Percentiles rank a stretch among this genome's conserved stretches.
Evolutionary conservation across 2,329 filamentous ascomycete genomes (phyloP).

Genomic region (Fusarium globosum): DNA sequence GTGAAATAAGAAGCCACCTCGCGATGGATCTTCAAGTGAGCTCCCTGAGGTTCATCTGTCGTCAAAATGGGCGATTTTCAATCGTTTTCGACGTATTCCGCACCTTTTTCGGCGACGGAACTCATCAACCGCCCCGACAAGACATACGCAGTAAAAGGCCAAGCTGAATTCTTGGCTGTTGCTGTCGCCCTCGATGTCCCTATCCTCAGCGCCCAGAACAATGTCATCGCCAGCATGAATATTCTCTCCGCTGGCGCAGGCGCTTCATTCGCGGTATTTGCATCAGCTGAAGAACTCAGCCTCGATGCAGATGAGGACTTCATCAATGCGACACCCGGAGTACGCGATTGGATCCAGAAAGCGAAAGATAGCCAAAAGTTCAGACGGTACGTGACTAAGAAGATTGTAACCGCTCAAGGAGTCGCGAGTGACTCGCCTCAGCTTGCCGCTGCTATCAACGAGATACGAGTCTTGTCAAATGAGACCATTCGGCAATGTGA

Average conservation of each 20-base stretch:
- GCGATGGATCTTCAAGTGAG: neutral
- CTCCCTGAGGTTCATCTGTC: neutral
- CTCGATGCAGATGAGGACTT: neutral
- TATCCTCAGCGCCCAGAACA: neutral
- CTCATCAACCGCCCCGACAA: neutral
- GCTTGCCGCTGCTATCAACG: neutral
- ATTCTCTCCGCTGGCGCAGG: neutral
- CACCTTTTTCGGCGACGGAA: neutral
- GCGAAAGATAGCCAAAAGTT: neutral
- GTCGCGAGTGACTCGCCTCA: neutral
- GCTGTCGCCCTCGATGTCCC: neutral
- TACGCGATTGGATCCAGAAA: neutral
- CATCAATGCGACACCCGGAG: neutral
- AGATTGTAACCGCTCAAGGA: neutral
- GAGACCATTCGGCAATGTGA: neutral
- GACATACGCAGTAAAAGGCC: neutral
- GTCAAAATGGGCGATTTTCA: neutral
- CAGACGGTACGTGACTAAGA: neutral
- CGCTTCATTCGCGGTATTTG: neutral
- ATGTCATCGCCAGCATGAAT: neutral
- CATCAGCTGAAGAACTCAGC: neutral
- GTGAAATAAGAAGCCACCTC: neutral
- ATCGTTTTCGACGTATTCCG: neutral
- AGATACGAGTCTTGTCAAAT: neutral
- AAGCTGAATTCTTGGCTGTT: constrained; percentile 1